A percentile compares a stretch with the other conserved stretches of the same genome.
These are phyloP conservation scores for Mentha longifolia DNA, from an alignment of 257 asterid genomes.

Conservation along the genomic window DNA sequence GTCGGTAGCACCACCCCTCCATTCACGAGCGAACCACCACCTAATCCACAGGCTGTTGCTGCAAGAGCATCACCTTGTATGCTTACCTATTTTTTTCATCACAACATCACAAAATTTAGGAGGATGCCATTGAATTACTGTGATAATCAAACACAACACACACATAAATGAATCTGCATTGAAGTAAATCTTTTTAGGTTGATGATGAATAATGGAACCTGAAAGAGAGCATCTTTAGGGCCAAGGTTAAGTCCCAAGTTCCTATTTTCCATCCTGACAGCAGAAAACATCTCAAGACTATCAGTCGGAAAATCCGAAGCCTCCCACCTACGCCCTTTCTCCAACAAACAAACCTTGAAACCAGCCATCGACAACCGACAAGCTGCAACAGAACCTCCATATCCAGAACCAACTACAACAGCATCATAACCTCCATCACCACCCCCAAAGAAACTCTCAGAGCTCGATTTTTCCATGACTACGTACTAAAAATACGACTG, in stretches of 20 bases:
- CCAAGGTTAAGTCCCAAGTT: conserved; percentile 45
- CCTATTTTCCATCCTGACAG: conserved; percentile 41
- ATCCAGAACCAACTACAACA: conserved; percentile 61
- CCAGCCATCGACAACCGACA: conserved; percentile 61
- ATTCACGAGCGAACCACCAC: conserved; percentile 64
- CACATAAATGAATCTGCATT: no score
- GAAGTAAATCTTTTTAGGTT: no score
- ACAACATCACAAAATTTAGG: not conserved
- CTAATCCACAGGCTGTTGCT: conserved; percentile 59
- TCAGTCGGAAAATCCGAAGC: conserved; percentile 55
- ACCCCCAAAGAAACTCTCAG: not conserved
- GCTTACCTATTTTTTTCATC: conserved; percentile 35
- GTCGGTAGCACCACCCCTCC: conserved; percentile 56
- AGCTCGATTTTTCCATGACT: conserved; percentile 31
- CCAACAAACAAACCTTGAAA: conserved; percentile 56
- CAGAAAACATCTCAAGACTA: conserved; percentile 39
- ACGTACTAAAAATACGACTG: not conserved
- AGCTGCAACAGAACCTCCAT: conserved; percentile 69
- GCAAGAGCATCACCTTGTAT: conserved; percentile 52
- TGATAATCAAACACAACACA: no score
- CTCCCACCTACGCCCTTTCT: conserved; percentile 60
- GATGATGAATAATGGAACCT: conserved; percentile 29
- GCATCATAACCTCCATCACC: conserved; percentile 50
- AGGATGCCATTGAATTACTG: not conserved
- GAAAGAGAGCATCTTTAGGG: conserved; percentile 53